Evolutionary conservation across 2,329 filamentous ascomycete genomes (phyloP).

Genomic region (Monilinia laxa): DNA sequence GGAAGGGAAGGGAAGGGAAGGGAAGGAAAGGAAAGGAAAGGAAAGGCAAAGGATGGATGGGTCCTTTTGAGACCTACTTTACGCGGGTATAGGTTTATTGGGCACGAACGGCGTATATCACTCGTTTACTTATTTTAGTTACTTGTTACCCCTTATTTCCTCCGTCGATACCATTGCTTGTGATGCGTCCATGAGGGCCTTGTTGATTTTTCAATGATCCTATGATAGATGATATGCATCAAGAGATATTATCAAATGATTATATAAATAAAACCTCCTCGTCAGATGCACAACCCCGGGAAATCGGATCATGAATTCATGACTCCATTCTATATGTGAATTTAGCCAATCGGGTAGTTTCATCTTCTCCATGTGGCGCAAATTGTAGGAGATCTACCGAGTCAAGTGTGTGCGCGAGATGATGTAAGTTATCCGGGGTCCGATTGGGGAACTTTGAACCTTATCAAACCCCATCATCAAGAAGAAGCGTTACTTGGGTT

Average conservation of each 20-base stretch:
- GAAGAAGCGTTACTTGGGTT: too few species aligned
- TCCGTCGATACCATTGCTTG: neutral
- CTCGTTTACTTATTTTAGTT: conserved; percentile 28
- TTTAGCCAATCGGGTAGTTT: neutral
- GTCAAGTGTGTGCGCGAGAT: neutral
- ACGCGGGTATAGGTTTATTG: conserved; percentile 22
- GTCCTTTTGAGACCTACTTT: neutral
- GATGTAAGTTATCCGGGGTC: neutral
- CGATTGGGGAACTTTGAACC: neutral
- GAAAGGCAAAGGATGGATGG: neutral
- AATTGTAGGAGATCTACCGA: neutral
- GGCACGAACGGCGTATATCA: conserved; percentile 37
- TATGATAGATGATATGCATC: neutral
- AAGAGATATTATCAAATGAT: neutral
- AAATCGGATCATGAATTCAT: neutral
- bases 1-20: neutral
- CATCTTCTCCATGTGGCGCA: neutral
- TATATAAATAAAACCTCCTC: neutral
- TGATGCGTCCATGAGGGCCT: neutral
- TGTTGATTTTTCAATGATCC: neutral
- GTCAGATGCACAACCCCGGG: neutral
- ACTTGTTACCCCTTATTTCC: conserved; percentile 1
- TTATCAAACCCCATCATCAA: neutral
- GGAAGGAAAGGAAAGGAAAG: conserved; percentile 8
- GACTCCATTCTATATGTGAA: neutral